Conservation (phyloP, 169 alveolate genomes). For the Plasmodium berghei region DNA sequence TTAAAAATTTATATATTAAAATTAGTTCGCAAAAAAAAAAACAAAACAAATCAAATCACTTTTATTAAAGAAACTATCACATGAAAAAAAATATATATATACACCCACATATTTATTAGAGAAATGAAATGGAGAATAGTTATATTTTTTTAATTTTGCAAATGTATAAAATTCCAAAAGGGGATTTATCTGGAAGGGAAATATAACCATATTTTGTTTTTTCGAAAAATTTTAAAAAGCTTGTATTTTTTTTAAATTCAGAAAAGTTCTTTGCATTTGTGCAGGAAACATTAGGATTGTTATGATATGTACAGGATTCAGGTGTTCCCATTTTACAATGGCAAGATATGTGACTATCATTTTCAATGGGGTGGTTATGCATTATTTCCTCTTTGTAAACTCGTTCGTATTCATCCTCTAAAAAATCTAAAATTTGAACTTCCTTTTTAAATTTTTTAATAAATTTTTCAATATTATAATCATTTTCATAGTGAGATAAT, state of each 20-base stretch:
- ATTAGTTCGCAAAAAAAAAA: too few species aligned
- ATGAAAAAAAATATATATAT: neutral
- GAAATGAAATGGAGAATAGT: too few species aligned
- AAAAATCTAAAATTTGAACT: conserved; percentile 29
- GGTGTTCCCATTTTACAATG: too few species aligned
- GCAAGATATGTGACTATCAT: too few species aligned
- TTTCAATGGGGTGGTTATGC: too few species aligned
- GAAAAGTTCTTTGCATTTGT: neutral
- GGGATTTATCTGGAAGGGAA: conserved; percentile 81
- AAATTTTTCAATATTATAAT: conserved; percentile 59
- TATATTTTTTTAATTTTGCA: conserved; percentile 78
- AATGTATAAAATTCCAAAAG: conserved; percentile 81
- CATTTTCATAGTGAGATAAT: conserved; percentile 84
- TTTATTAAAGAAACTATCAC: neutral
- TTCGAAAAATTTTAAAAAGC: conserved; percentile 67
- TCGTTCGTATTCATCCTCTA: conserved; percentile 19
- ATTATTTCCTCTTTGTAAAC: neutral
- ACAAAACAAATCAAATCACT: neutral
- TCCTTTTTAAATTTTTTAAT: conserved; percentile 12
- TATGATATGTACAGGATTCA: too few species aligned
- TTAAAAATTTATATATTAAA: too few species aligned
- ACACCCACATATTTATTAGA: too few species aligned
- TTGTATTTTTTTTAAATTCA: conserved; percentile 15
- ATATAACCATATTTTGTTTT: conserved; percentile 82
- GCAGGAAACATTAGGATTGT: neutral